Base-by-base conservation (phyloP, 495 filamentous ascomycete species). In the Aspergillus asperescens region DNA sequence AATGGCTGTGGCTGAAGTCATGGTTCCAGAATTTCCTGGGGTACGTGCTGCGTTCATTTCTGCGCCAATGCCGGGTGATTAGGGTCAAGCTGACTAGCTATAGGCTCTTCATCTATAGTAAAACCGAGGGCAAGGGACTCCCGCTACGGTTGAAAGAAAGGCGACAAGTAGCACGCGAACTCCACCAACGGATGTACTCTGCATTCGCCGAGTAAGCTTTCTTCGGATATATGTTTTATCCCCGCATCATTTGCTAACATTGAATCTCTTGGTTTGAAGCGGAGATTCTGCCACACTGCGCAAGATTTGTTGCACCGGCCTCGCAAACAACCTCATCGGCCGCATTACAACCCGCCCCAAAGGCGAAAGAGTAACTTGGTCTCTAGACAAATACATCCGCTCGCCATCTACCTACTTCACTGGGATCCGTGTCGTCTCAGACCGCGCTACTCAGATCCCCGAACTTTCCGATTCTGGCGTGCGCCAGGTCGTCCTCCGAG, bases 401-500 rank as follows among this genome's bases (percentile, higher is more conserved):
- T 69, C 66, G 34, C 79, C 88, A 1, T 57, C 59, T 22, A 75
- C 72, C 8, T 61, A 61, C 45, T 68, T 69, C 54, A 66, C 62
- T 16, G 72, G 72, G 8, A 29, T 69, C 41, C 80, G 80, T 38
- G 54, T 93, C 35, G 69, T 85, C 38, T 78, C 81, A 50, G 79
- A 85, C 64, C 73, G 78, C 48, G 74, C 81, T 8, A 69, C 72
- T 19, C 62, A 71, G 32, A 60, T 85, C n/a, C 76, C 76, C 15
- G 69, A 71, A 19, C 34, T 75, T 3, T 59, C 73, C 8, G 72
- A 76, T 20, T 67, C 74, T 27, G 73, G 69, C 16, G 50, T 88
- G 7, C 77, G 85, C 31, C 91, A 96, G 71, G 82, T 80, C 16
- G 77, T 92, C 12, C 79, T 96, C 25, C 76, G 78, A 58, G 81